Percentiles rank a stretch among this genome's conserved stretches.
phyloP scores from a whole-genome alignment of 345 rosid genomes.

The Barbarea vulgaris region DNA sequence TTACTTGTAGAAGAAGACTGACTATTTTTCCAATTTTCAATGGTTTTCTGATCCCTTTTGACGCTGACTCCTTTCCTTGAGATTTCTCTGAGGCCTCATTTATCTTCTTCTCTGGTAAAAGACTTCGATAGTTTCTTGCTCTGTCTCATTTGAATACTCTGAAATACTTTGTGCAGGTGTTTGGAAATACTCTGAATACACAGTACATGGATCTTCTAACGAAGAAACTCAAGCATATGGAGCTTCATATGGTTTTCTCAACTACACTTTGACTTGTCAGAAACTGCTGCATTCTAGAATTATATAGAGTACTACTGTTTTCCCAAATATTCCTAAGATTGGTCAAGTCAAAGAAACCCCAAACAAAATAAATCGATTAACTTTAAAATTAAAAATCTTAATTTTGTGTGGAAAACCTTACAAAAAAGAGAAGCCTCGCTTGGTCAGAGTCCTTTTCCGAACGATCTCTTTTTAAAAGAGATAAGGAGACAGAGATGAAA shows the following conservation, averaged over 20 bases:
- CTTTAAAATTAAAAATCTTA: too few relatives aligned
- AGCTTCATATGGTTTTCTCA: conserved; percentile 66
- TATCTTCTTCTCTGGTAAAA: conserved; percentile 59
- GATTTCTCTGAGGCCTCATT: conserved; percentile 61
- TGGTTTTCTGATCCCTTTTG: conserved; percentile 70
- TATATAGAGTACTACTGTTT: too few relatives aligned
- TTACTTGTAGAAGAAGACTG: conserved; percentile 57
- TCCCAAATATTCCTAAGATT: too few relatives aligned
- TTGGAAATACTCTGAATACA: conserved; percentile 55
- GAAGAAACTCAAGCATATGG: conserved; percentile 83
- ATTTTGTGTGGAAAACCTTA: too few relatives aligned
- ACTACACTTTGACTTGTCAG: conserved; percentile 40
- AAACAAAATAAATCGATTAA: too few relatives aligned
- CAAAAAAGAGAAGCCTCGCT: too few relatives aligned
- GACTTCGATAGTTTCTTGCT: conserved; percentile 49
- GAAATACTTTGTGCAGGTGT: conserved; percentile 52
- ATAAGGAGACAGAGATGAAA: too few relatives aligned
- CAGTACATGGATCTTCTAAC: conserved; percentile 65
- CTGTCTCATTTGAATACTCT: conserved; percentile 37
- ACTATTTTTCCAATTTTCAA: conserved; percentile 79
- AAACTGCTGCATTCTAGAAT: too few relatives aligned
- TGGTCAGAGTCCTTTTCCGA: too few relatives aligned
- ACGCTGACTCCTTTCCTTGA: conserved; percentile 58
- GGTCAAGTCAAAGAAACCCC: too few relatives aligned
- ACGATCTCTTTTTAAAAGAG: too few relatives aligned